phyloP scores from a whole-genome alignment of 2,329 filamentous ascomycete genomes.

The Cordyceps farinosa region DNA sequence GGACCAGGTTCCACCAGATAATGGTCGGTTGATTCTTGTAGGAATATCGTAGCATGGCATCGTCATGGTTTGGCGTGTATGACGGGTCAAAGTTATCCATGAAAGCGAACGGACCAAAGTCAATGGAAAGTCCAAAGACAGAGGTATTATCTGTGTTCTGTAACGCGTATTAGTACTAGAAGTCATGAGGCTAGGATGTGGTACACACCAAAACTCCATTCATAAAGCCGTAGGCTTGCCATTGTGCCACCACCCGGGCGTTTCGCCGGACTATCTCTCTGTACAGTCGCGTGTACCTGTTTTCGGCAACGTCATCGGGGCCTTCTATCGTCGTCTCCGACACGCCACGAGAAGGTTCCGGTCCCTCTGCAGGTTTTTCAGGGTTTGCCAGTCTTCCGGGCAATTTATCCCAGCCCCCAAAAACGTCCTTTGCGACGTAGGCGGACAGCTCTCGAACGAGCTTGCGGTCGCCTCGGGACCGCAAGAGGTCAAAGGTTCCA shows the following conservation, averaged over 20 bases:
- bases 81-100: slow-evolving; percentile 93
- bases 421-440: slow-evolving; percentile 84
- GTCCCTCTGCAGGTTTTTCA: slow-evolving; percentile 43
- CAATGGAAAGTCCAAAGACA: slow-evolving; percentile 80
- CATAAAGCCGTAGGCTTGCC: slow-evolving; percentile 99
- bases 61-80: slow-evolving; percentile 97
- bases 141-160: slow-evolving; percentile 95
- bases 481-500: slow-evolving; percentile 92
- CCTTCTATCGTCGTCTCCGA: slow-evolving; percentile 61
- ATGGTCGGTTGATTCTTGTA: slow-evolving; percentile 94
- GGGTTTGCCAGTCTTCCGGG: slow-evolving; percentile 57
- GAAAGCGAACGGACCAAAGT: slow-evolving; percentile 96
- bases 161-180: slow-evolving; percentile 22
- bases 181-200: not conserved
- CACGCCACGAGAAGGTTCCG: slow-evolving; percentile 49
- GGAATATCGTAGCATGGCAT: slow-evolving; percentile 78
- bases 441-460: slow-evolving; percentile 71
- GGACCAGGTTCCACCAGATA: slow-evolving; percentile 97
- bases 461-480: slow-evolving; percentile 73
- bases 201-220: slow-evolving; percentile 73
- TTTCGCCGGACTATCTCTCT: slow-evolving; percentile 83
- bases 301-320: slow-evolving; percentile 65
- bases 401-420: slow-evolving; percentile 81
- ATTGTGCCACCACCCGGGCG: slow-evolving; percentile 81
- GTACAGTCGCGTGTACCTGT: slow-evolving; percentile 83